A percentile compares a stretch with the other conserved stretches of the same genome.
phyloP scores from a whole-genome alignment of 176 grass and related monocot genomes.

The Typha latifolia region DNA sequence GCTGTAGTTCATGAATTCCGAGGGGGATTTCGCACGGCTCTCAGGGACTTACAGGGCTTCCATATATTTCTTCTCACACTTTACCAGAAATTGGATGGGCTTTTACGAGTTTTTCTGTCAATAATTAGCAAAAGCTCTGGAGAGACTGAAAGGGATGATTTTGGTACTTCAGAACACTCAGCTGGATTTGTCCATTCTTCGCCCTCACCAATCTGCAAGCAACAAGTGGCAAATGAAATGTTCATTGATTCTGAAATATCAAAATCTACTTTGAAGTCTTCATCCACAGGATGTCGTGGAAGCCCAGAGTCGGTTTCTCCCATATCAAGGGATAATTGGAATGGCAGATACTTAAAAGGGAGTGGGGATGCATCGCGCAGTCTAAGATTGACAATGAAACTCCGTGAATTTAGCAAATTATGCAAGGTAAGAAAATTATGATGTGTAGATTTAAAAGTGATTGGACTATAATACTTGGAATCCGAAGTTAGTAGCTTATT shows the following conservation, averaged over 20 bases:
- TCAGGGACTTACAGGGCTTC: conserved; percentile 78
- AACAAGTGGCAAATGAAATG: conserved; percentile 21
- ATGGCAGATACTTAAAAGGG: conserved; percentile 47
- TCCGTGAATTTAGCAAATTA: conserved; percentile 69
- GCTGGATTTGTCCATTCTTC: conserved; percentile 27
- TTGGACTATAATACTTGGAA: too few species aligned
- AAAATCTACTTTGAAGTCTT: conserved; percentile 39
- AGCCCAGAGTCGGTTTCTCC: conserved; percentile 68
- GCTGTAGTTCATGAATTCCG: conserved; percentile 69
- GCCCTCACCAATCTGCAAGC: conserved; percentile 36
- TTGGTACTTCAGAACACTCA: conserved; percentile 14
- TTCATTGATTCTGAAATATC: conserved; percentile 39
- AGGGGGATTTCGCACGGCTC: conserved; percentile 79
- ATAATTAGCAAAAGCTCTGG: conserved; percentile 65
- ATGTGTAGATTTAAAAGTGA: too few species aligned
- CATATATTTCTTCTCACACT: conserved; percentile 87
- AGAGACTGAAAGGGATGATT: conserved; percentile 52
- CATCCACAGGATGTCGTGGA: conserved; percentile 58
- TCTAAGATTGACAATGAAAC: conserved; percentile 87
- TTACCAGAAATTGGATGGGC: conserved; percentile 83
- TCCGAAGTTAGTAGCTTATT: too few species aligned
- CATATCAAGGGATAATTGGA: conserved; percentile 54
- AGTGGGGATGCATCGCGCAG: conserved; percentile 48
- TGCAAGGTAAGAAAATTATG: conserved; percentile 45
- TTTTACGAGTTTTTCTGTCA: conserved; percentile 62